phyloP scores from a whole-genome alignment of 345 rosid species.

The Citrus glauca region DNA sequence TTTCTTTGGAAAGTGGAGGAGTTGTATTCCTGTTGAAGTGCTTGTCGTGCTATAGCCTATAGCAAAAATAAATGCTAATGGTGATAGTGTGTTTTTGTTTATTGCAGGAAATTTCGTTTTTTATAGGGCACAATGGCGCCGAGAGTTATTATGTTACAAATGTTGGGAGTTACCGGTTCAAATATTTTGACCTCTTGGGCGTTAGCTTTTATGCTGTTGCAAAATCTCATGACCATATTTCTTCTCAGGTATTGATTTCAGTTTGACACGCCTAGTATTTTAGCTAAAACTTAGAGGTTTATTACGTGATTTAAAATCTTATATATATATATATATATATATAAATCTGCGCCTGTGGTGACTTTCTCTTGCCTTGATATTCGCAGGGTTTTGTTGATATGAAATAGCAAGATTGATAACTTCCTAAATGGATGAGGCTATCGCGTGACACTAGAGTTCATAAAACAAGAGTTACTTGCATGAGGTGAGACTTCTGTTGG shows the following conservation, averaged over 20 bases:
- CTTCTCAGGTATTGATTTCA: conserved; percentile 39
- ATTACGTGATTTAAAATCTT: background rate
- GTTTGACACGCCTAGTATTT: background rate
- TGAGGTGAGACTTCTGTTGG: conserved; percentile 37
- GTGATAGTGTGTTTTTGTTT: too few species aligned
- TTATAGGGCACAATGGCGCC: conserved; percentile 47
- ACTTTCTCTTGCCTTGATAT: background rate
- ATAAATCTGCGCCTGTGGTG: background rate
- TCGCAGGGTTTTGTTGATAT: conserved; percentile 39
- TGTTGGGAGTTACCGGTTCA: conserved; percentile 36
- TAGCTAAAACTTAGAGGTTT: background rate
- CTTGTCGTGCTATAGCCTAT: background rate
- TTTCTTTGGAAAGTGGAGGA: background rate
- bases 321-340: too few species aligned
- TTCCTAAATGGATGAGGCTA: conserved; percentile 18
- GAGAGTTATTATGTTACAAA: conserved; percentile 8
- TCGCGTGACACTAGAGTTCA: conserved; percentile 27
- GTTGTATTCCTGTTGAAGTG: background rate
- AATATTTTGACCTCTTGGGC: conserved; percentile 43
- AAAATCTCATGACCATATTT: conserved; percentile 28
- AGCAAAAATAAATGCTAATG: too few species aligned
- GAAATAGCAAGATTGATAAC: conserved; percentile 17
- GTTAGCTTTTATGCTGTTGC: conserved; percentile 15
- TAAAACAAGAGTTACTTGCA: conserved; percentile 59
- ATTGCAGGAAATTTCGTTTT: background rate